Conservation (phyloP, 2,329 filamentous ascomycete species). For the Clonostachys chloroleuca region DNA sequence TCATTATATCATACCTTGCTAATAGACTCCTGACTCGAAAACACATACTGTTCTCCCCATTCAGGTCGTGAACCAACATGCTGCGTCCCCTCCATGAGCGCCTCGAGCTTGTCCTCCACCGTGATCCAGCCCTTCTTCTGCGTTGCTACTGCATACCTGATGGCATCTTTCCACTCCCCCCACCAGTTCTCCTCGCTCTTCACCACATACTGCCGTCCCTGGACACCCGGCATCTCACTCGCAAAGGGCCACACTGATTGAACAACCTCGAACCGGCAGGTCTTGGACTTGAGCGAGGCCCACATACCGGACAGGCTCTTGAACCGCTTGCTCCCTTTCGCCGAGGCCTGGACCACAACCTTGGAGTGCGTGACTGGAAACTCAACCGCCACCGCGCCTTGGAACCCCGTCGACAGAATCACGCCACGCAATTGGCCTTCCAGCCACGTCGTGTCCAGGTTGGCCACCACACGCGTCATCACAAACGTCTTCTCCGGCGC, state of each 20-base stretch:
- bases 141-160: slow-evolving; percentile 38
- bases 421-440: slow-evolving; percentile 41
- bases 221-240: slow-evolving; percentile 36
- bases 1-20: too few species aligned
- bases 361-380: slow-evolving; percentile 45
- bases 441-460: too few species aligned
- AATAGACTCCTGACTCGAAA: too few species aligned
- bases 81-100: slow-evolving; percentile 37
- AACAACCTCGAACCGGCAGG: slow-evolving; percentile 41
- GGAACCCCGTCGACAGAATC: slow-evolving; percentile 43
- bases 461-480: too few species aligned
- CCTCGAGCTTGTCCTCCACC: slow-evolving; percentile 48
- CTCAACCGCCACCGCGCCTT: slow-evolving; percentile 40
- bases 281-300: slow-evolving; percentile 37
- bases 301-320: slow-evolving; percentile 47
- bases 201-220: slow-evolving; percentile 15
- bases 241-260: slow-evolving; percentile 56
- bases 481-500: too few species aligned
- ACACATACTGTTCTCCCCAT: too few species aligned
- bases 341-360: slow-evolving; percentile 44
- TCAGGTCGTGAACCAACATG: too few species aligned
- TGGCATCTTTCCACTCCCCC: slow-evolving; percentile 4
- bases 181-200: too few species aligned
- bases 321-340: slow-evolving; percentile 49
- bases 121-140: slow-evolving; percentile 36